Evolutionary conservation across 768 basidiomycete genomes (phyloP), one percentile per base, ranked within the genome.

Genomic region (Tremella yokohamensis): DNA sequence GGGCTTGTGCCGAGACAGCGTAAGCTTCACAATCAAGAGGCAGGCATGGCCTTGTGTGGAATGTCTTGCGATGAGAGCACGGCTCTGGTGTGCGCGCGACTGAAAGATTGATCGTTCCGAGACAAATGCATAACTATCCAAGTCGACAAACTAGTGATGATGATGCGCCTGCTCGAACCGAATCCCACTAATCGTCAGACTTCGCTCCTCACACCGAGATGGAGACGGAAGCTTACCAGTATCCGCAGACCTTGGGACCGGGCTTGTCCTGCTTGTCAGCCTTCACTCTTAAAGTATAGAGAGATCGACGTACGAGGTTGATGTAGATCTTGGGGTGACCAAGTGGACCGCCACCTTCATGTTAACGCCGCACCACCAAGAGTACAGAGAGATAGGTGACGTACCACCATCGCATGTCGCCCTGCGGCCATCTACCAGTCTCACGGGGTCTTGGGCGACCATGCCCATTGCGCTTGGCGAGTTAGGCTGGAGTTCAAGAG

Each of bases 271-370:
- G 58, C n/a, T 18, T 52, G n/a, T 56, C 54, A 56, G 60, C 49
- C 29, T 4, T n/a, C 47, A 19, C 0, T 34, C 20, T 22, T 19
- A 26, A 15, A 18, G 4, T 25, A 1, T 2, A 8, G 64, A 38
- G 15, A 26, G 18, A 40, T 42, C 16, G 40, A 79, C 88, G 60
- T 67, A 91, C 92, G 74, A 99, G 76, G 80, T 98, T 98, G 76
- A 99, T 91, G 72, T 84, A 98, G 29, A 98, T 85, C 80, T 91
- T 93, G 4, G 96, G 96, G 75, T 99, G 96, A 20, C 96, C 96
- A 25, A 99, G 82, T 42, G 96, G 84, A 11, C 94, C 96, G 74
- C 85, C 87, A 78, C 94, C 94, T 98, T 74, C 0, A 24, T 0
- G 4, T 22, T 15, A 19, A 50, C 49, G 6, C 7, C 45, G 2